Evolutionary conservation across 2,329 filamentous ascomycete genomes (phyloP).

Genomic region (Neofusicoccum umdonicola): DNA sequence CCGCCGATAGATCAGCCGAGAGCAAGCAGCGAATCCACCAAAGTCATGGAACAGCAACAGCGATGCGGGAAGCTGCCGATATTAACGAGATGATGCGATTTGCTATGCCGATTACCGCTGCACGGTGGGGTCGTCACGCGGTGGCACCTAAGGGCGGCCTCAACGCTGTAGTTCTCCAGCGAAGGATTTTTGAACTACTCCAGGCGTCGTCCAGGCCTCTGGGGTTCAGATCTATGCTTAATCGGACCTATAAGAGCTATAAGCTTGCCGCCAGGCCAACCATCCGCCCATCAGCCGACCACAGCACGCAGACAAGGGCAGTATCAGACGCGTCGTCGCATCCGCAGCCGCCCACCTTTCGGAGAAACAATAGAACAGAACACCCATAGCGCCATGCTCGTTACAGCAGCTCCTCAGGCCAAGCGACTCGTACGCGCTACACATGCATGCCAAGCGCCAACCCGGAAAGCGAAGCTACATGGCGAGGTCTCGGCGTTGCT

Average conservation of each 20-base stretch:
- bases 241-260: not conserved
- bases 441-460: not conserved
- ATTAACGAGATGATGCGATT: not conserved
- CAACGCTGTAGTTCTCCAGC: not conserved
- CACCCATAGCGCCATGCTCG: not conserved
- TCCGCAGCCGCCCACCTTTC: not conserved
- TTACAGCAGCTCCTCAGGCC: not conserved
- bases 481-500: not conserved
- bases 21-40: not conserved
- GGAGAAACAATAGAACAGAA: not conserved
- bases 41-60: not conserved
- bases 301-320: not conserved
- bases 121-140: not conserved
- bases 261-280: not conserved
- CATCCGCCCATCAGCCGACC: not conserved
- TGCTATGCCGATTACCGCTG: not conserved
- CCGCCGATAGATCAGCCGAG: not conserved
- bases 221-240: not conserved
- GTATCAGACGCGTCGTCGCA: not conserved
- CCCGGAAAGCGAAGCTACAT: not conserved
- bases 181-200: not conserved
- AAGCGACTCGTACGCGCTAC: not conserved
- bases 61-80: not conserved
- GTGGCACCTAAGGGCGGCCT: not conserved
- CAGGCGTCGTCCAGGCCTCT: not conserved